phyloP scores from a whole-genome alignment of 2,329 filamentous ascomycete species.

The Alternaria solani region DNA sequence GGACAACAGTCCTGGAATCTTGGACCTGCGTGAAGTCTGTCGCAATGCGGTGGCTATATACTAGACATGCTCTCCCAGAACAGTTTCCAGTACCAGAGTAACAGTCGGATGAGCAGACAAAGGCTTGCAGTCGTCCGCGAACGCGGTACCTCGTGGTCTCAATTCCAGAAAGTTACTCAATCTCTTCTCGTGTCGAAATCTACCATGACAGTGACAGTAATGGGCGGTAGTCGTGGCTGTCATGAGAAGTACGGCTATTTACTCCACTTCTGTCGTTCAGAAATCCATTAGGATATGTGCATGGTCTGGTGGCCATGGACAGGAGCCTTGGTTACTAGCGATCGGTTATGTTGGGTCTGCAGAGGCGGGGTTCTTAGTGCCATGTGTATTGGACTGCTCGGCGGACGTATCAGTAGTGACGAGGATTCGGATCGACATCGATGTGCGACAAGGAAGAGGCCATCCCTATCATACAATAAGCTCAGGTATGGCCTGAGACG shows the following conservation, averaged over 20 bases:
- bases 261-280: background rate
- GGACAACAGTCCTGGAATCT: too few relatives aligned
- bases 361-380: background rate
- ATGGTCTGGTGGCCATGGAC: background rate
- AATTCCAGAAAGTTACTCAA: background rate
- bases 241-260: background rate
- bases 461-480: background rate
- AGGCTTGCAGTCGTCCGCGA: background rate
- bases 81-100: background rate
- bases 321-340: background rate
- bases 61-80: too few relatives aligned
- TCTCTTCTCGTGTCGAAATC: background rate
- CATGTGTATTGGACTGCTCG: background rate
- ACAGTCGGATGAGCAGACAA: background rate
- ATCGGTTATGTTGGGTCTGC: background rate
- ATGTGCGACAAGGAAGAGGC: background rate
- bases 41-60: too few relatives aligned
- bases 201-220: background rate
- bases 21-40: too few relatives aligned
- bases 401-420: background rate
- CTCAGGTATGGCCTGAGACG: background rate
- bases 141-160: background rate
- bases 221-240: background rate
- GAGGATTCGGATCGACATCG: background rate
- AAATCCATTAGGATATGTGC: background rate